phyloP scores from a whole-genome alignment of 2,329 filamentous ascomycete genomes.

The Calonectria pseudoreteaudii region DNA sequence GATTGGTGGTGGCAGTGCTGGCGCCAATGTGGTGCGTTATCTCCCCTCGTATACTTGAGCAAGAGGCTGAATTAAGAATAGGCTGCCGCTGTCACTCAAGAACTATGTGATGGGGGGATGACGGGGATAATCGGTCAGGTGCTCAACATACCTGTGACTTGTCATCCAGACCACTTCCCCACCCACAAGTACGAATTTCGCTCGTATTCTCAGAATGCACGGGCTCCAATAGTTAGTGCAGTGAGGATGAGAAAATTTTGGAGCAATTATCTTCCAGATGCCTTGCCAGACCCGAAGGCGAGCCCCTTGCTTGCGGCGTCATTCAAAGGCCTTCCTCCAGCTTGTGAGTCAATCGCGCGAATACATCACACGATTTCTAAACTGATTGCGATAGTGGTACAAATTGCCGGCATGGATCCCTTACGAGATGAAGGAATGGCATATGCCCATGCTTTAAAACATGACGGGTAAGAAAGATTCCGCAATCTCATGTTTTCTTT shows the following conservation, averaged over 20 bases:
- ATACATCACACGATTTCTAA: background rate
- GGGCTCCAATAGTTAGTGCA: slow-evolving; percentile 7
- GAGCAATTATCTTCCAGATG: slow-evolving; percentile 16
- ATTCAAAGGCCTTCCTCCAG: slow-evolving; percentile 10
- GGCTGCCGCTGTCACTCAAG: background rate
- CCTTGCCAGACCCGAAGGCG: background rate
- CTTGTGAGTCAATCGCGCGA: background rate
- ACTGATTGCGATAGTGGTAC: slow-evolving; percentile 6
- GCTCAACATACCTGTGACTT: slow-evolving; percentile 24
- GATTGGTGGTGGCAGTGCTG: slow-evolving; percentile 19
- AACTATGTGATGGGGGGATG: background rate
- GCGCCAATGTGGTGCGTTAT: slow-evolving; percentile 11
- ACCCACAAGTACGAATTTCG: background rate
- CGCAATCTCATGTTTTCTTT: too few relatives aligned
- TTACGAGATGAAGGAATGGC: slow-evolving; percentile 21
- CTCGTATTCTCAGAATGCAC: slow-evolving; percentile 8
- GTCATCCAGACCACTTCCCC: slow-evolving; percentile 23
- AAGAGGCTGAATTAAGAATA: background rate
- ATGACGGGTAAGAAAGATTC: background rate
- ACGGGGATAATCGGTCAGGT: slow-evolving; percentile 15
- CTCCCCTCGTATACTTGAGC: too few relatives aligned
- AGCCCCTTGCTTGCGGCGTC: slow-evolving; percentile 8
- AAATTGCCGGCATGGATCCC: slow-evolving; percentile 23
- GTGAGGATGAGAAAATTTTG: slow-evolving; percentile 14
- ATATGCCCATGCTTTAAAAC: slow-evolving; percentile 8